Evolutionary conservation across 371 early-diverging fungal species (phyloP).

Genomic region (Lichtheimia ornata): DNA sequence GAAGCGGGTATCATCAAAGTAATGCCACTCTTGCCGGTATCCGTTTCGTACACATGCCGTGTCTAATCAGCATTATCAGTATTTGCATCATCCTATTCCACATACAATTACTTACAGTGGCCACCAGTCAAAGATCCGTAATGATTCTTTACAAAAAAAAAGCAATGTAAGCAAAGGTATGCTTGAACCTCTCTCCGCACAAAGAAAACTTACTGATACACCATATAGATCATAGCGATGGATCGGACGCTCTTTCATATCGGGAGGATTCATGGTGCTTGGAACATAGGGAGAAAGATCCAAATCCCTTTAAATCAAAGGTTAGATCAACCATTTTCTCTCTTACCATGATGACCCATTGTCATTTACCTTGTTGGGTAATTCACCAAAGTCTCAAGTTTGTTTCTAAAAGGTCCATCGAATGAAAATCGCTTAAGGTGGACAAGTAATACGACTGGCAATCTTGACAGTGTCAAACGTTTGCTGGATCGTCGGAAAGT

Average conservation of each 20-base stretch:
- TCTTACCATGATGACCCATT: neutral
- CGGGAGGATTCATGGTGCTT: constrained; percentile 68
- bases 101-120: constrained; percentile 60
- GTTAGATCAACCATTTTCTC: neutral
- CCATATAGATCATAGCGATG: constrained; percentile 83
- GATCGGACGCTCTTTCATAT: constrained; percentile 37
- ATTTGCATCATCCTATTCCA: neutral
- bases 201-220: constrained; percentile 65
- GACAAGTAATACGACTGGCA: constrained; percentile 88
- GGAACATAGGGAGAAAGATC: constrained; percentile 38
- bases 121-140: constrained; percentile 91
- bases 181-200: neutral
- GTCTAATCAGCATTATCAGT: constrained; percentile 36
- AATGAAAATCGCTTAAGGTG: constrained; percentile 94
- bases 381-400: constrained; percentile 85
- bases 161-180: neutral
- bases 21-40: constrained; percentile 82
- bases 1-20: constrained; percentile 91
- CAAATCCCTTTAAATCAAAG: constrained; percentile 22
- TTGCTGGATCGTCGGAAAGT: constrained; percentile 75
- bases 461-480: constrained; percentile 69
- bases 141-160: constrained; percentile 65
- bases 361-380: constrained; percentile 69
- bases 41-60: constrained; percentile 88
- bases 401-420: constrained; percentile 91